Evolutionary conservation across 257 asterid species (phyloP).

Genomic region (Leptodermis oblonga): DNA sequence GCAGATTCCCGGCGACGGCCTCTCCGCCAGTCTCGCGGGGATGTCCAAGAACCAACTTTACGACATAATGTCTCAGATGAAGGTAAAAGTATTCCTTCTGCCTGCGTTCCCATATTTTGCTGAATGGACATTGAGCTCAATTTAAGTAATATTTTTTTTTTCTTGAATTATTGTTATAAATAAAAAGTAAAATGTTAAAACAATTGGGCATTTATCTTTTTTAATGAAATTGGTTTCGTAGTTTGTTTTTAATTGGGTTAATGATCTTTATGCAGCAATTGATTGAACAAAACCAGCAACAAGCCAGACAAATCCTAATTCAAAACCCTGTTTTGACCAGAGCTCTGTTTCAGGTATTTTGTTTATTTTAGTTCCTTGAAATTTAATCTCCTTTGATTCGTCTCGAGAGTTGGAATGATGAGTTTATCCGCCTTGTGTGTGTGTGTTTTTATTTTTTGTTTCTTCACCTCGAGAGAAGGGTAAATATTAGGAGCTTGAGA

Average conservation of each 20-base stretch:
- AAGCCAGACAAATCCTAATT: constrained; percentile 88
- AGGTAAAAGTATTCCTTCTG: constrained; percentile 33
- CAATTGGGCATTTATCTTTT: neutral
- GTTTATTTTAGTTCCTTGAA: constrained; percentile 10
- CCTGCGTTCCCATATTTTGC: neutral
- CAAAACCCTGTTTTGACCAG: constrained; percentile 83
- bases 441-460: too few species aligned
- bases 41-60: constrained; percentile 84
- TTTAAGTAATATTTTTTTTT: neutral
- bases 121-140: neutral
- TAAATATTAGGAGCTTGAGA: neutral
- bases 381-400: neutral
- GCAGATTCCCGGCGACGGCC: constrained; percentile 66
- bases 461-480: too few species aligned
- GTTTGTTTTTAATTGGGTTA: neutral
- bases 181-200: neutral
- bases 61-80: constrained; percentile 94
- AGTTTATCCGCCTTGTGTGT: neutral
- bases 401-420: neutral
- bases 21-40: constrained; percentile 69
- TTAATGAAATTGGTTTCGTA: neutral
- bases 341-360: constrained; percentile 86
- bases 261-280: constrained; percentile 44
- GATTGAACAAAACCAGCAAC: constrained; percentile 86
- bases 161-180: neutral